Percentiles rank a stretch among this genome's conserved stretches.
These are phyloP conservation scores for Millerago galiae DNA, from an alignment of 805 yeast genomes.

Conservation along the genomic window DNA sequence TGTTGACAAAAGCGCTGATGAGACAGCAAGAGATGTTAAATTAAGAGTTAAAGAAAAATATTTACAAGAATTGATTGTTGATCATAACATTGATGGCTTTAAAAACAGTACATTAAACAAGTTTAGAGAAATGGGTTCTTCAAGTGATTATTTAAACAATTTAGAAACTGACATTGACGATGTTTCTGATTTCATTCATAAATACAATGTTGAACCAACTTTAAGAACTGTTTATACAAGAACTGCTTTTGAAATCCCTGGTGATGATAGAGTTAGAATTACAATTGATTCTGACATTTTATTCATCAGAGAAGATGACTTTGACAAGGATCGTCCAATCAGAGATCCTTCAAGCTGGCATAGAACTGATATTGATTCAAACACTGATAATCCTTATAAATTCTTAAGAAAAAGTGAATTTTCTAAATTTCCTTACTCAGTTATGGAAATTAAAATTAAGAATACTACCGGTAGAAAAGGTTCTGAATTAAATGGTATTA, in stretches of 20 bases:
- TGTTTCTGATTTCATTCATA: constrained; percentile 55
- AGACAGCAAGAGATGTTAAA: constrained; percentile 57
- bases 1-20: constrained; percentile 44
- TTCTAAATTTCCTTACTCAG: constrained; percentile 76
- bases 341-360: constrained; percentile 91
- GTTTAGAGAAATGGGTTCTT: constrained; percentile 55
- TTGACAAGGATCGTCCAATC: constrained; percentile 79
- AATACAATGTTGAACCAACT: constrained; percentile 72
- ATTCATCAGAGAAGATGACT: constrained; percentile 85
- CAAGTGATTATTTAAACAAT: constrained; percentile 43
- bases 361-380: constrained; percentile 81
- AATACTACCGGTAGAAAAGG: constrained; percentile 35
- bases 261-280: constrained; percentile 88
- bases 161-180: constrained; percentile 50
- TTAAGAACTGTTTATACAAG: constrained; percentile 82
- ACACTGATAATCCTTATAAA: constrained; percentile 60
- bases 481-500: constrained; percentile 25
- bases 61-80: constrained; percentile 63
- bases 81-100: constrained; percentile 35
- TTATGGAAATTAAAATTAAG: constrained; percentile 77
- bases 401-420: constrained; percentile 82
- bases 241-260: constrained; percentile 97
- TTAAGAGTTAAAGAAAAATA: constrained; percentile 75
- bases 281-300: constrained; percentile 84
- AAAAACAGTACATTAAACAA: constrained; percentile 52